Conservation (phyloP, 2,329 filamentous ascomycete species). For the Fulvia fulva region DNA sequence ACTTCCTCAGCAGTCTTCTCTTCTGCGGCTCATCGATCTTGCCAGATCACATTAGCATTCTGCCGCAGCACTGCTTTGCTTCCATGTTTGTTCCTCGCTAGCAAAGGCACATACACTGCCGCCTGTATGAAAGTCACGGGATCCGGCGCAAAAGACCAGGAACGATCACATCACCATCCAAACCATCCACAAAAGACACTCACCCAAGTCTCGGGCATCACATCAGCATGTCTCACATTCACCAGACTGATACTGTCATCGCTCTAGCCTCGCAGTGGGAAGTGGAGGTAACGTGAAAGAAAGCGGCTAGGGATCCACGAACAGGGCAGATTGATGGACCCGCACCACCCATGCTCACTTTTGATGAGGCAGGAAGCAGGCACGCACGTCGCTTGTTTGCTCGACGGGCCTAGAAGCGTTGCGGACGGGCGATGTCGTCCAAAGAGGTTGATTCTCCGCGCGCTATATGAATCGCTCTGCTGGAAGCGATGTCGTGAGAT, state of each 20-base stretch:
- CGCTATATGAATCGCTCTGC: background rate
- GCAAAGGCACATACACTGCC: too few species aligned
- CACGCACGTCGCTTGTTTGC: background rate
- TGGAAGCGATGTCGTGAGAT: background rate
- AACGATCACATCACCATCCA: too few species aligned
- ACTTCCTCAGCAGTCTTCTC: background rate
- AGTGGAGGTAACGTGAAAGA: background rate
- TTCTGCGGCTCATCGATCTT: background rate
- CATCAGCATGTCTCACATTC: too few species aligned
- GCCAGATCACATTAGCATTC: background rate
- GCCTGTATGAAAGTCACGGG: too few species aligned
- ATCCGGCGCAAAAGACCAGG: too few species aligned
- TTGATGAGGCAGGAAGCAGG: background rate
- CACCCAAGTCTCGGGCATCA: too few species aligned
- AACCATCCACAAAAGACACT: too few species aligned
- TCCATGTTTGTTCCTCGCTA: too few species aligned
- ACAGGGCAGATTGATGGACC: background rate
- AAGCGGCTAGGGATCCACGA: slow-evolving; percentile 1
- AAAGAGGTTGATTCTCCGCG: background rate
- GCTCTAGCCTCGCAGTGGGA: background rate
- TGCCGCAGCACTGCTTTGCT: background rate
- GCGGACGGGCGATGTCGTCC: background rate
- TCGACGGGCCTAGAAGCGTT: background rate
- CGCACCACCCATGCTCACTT: background rate
- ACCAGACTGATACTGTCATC: too few species aligned